Conservation (phyloP, 2,329 filamentous ascomycete genomes). For the Stachybotrys chlorohalonatus region DNA sequence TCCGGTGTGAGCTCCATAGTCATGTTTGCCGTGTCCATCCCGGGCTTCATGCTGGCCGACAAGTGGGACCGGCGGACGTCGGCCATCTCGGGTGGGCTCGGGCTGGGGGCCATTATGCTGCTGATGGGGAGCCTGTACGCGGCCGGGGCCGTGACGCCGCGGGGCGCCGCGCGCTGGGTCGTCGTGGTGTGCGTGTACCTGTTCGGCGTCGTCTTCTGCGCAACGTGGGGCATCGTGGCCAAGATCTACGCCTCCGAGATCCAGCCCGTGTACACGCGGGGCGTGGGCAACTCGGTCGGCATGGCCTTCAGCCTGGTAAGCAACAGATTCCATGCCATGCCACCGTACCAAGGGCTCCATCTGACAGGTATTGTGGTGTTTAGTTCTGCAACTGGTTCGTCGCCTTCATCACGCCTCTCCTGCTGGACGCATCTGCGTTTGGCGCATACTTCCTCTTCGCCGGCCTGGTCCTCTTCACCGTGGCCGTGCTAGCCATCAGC, state of each 20-base stretch:
- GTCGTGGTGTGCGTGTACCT: constrained; percentile 41
- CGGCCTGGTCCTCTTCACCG: constrained; percentile 21
- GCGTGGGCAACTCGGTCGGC: constrained; percentile 42
- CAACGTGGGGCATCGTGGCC: constrained; percentile 44
- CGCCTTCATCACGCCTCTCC: constrained; percentile 28
- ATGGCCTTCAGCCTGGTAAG: constrained; percentile 22
- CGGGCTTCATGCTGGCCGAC: constrained; percentile 46
- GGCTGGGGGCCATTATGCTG: constrained; percentile 39
- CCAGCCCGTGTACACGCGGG: constrained; percentile 44
- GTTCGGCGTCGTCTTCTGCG: constrained; percentile 35
- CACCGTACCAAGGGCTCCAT: background rate
- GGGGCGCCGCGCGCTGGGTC: constrained; percentile 35
- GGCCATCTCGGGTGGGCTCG: constrained; percentile 43
- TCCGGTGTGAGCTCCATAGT: constrained; percentile 51
- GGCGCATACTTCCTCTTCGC: constrained; percentile 34
- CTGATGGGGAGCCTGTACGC: constrained; percentile 46
- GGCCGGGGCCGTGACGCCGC: constrained; percentile 27
- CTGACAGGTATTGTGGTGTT: background rate
- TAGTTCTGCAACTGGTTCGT: constrained; percentile 36
- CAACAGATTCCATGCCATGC: too few species aligned
- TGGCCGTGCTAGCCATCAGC: constrained; percentile 19
- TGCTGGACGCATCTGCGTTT: constrained; percentile 23
- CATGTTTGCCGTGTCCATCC: constrained; percentile 48
- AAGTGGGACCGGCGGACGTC: constrained; percentile 46
- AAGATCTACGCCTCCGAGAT: constrained; percentile 52